Conservation (phyloP, 495 filamentous ascomycete genomes). For the Hyaloscypha bicolor region DNA sequence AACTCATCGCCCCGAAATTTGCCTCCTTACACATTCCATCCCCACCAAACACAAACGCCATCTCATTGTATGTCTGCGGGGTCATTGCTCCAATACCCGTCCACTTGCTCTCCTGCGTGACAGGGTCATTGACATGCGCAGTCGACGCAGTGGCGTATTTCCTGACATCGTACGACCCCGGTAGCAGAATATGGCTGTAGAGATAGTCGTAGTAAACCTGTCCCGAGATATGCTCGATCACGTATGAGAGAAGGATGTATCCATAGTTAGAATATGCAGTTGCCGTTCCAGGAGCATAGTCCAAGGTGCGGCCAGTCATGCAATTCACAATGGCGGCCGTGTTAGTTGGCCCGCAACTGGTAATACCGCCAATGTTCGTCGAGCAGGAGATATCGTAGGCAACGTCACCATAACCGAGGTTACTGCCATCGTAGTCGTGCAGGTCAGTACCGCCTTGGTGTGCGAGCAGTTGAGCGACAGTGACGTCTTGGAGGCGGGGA, state of each 20-base stretch:
- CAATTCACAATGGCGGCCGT: slow-evolving; percentile 21
- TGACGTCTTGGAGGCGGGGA: slow-evolving; percentile 22
- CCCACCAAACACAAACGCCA: slow-evolving; percentile 27
- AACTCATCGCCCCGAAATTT: slow-evolving; percentile 5
- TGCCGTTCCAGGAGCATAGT: slow-evolving; percentile 14
- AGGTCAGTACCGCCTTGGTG: slow-evolving; percentile 21
- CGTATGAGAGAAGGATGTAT: slow-evolving; percentile 22
- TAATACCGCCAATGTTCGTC: not conserved
- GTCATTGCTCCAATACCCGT: slow-evolving; percentile 6
- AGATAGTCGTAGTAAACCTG: slow-evolving; percentile 24
- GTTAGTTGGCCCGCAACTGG: slow-evolving; percentile 5
- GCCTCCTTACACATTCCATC: slow-evolving; percentile 24
- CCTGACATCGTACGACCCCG: slow-evolving; percentile 19
- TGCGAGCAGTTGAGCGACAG: slow-evolving; percentile 22
- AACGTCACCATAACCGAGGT: slow-evolving; percentile 1
- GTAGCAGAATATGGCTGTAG: slow-evolving; percentile 4
- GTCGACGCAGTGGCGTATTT: slow-evolving; percentile 9
- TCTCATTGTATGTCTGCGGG: slow-evolving; percentile 1
- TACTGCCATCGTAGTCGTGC: slow-evolving; percentile 16
- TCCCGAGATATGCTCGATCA: slow-evolving; percentile 24
- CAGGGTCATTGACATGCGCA: slow-evolving; percentile 20
- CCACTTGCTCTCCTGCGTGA: slow-evolving; percentile 24
- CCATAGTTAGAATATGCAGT: slow-evolving; percentile 30
- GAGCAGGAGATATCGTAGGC: too few relatives aligned
- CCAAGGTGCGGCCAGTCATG: slow-evolving; percentile 6